phyloP scores from a whole-genome alignment of 2,329 filamentous ascomycete species.

The Lachnellula hyalina region DNA sequence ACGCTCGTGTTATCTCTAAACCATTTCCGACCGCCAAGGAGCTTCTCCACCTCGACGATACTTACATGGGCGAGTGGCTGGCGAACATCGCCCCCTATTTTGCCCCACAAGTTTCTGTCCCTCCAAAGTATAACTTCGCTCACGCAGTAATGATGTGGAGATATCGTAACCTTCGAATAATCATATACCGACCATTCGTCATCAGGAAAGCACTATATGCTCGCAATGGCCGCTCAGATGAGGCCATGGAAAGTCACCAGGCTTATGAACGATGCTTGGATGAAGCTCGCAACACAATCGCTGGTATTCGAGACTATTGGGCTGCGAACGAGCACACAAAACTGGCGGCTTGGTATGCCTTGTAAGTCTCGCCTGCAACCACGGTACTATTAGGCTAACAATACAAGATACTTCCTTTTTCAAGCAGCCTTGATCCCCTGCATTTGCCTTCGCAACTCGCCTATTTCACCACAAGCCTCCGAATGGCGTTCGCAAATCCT shows the following conservation, averaged over 20 bases:
- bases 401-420: conserved; percentile 36
- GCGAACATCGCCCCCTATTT: conserved; percentile 8
- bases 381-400: not conserved
- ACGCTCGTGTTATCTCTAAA: conserved; percentile 38
- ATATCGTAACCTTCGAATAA: conserved; percentile 14
- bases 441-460: conserved; percentile 30
- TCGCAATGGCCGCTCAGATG: not conserved
- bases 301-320: conserved; percentile 9
- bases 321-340: conserved; percentile 4
- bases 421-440: conserved; percentile 39
- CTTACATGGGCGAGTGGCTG: conserved; percentile 10
- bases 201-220: conserved; percentile 8
- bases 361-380: conserved; percentile 6
- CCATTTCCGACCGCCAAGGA: conserved; percentile 38
- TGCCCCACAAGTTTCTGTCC: conserved; percentile 1
- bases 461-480: conserved; percentile 2
- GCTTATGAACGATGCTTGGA: conserved; percentile 7
- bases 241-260: not conserved
- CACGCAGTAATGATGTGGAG: conserved; percentile 14
- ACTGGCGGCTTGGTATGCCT: conserved; percentile 13
- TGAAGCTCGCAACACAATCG: conserved; percentile 9
- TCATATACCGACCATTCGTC: conserved; percentile 17
- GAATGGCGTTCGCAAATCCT: conserved; percentile 11
- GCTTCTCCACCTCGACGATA: conserved; percentile 31
- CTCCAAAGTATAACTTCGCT: conserved; percentile 5